Percentiles rank a stretch among this genome's conserved stretches.
Evolutionary conservation across 352 stramenopile species (phyloP).

Genomic region (Poterioochromonas sp.): DNA sequence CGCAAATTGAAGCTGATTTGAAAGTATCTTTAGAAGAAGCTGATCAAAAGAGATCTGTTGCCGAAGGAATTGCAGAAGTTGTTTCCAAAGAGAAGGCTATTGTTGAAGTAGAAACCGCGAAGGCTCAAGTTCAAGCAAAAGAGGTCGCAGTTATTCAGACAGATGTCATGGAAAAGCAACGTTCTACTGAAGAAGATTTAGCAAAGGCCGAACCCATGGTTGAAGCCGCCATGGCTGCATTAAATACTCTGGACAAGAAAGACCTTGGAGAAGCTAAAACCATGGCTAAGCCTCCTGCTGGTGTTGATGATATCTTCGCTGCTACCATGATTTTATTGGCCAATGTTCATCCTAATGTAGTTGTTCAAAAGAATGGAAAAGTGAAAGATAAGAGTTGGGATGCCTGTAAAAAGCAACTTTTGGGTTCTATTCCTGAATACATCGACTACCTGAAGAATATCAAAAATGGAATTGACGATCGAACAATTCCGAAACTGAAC

Average conservation of each 20-base stretch:
- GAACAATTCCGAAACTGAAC: conserved; percentile 76
- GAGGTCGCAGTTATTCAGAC: conserved; percentile 84
- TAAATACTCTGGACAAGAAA: conserved; percentile 91
- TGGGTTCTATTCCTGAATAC: conserved; percentile 79
- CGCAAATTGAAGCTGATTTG: conserved; percentile 79
- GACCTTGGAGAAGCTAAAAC: conserved; percentile 90
- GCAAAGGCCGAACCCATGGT: conserved; percentile 86
- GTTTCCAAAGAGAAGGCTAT: conserved; percentile 89
- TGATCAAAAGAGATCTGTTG: conserved; percentile 85
- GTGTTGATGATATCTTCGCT: conserved; percentile 86
- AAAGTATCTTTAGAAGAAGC: conserved; percentile 78
- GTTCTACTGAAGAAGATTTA: conserved; percentile 65
- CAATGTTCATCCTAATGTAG: conserved; percentile 81
- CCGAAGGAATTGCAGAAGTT: conserved; percentile 82
- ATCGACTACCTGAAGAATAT: conserved; percentile 86
- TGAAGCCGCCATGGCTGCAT: conserved; percentile 83
- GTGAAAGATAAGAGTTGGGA: conserved; percentile 82
- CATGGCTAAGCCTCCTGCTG: conserved; percentile 82
- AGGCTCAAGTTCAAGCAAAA: conserved; percentile 75
- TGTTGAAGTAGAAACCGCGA: conserved; percentile 84
- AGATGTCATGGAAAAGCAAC: conserved; percentile 80
- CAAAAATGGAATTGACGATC: conserved; percentile 74
- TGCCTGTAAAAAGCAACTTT: conserved; percentile 70
- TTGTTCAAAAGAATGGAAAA: conserved; percentile 72
- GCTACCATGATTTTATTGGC: conserved; percentile 80